These are phyloP conservation scores for Phytophthora crassamura DNA, from an alignment of 352 stramenopile genomes.

Conservation along the genomic window DNA sequence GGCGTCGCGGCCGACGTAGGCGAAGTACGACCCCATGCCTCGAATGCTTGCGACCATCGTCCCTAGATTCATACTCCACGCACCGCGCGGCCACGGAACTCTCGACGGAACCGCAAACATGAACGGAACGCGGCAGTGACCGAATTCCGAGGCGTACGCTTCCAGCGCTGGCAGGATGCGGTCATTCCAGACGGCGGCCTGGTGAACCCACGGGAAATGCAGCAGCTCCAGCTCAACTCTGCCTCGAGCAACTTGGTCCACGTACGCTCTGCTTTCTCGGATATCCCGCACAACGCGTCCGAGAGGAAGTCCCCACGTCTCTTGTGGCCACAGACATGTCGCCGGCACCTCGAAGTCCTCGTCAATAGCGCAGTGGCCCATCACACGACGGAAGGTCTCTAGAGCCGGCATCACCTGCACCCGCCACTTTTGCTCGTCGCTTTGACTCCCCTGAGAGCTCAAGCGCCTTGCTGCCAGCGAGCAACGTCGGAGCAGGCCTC, in stretches of 20 bases:
- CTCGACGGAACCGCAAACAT: slow-evolving; percentile 41
- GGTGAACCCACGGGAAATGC: slow-evolving; percentile 49
- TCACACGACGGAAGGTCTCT: slow-evolving; percentile 26
- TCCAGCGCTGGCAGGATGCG: slow-evolving; percentile 47
- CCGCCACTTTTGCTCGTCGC: slow-evolving; percentile 41
- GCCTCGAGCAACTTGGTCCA: slow-evolving; percentile 45
- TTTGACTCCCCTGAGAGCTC: not conserved
- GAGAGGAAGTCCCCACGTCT: slow-evolving; percentile 39
- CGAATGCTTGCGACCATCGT: slow-evolving; percentile 15
- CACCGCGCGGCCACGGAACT: not conserved
- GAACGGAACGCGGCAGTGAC: slow-evolving; percentile 30
- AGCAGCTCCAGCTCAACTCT: slow-evolving; percentile 22
- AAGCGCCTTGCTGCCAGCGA: not conserved
- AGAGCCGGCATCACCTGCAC: slow-evolving; percentile 46
- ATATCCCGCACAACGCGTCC: slow-evolving; percentile 49
- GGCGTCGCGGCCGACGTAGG: slow-evolving; percentile 31
- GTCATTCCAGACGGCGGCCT: slow-evolving; percentile 43
- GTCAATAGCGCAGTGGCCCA: slow-evolving; percentile 41
- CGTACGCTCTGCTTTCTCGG: slow-evolving; percentile 33
- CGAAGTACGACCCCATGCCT: slow-evolving; percentile 35
- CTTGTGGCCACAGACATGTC: slow-evolving; percentile 32
- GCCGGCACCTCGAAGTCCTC: slow-evolving; percentile 38
- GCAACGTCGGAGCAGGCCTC: not conserved
- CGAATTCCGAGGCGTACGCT: slow-evolving; percentile 33
- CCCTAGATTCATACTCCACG: not conserved